Evolutionary conservation across 129 eudicot species (phyloP), one percentile per base, ranked within the genome.

Genomic region (Glebionis coronaria): DNA sequence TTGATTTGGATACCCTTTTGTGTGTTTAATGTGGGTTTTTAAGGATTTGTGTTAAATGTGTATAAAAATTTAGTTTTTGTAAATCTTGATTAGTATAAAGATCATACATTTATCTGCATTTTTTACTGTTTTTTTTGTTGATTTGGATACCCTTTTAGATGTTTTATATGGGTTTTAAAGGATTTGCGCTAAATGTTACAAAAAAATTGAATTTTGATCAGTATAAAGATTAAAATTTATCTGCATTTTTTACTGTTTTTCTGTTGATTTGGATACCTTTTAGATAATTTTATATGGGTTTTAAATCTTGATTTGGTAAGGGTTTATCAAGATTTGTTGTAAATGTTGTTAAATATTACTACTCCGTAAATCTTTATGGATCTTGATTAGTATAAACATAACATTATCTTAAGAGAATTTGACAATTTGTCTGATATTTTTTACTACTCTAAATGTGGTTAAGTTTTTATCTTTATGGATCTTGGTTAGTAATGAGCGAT

Each of bases 31-130:
- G 5, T 31, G 40, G 71, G 71, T 28, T 73, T 12, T 18, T 9
- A 56, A 53, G 53, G 64, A 73, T 73, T 73, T 73, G 47, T 15
- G 40, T 15, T 20, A 55, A 21, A 69, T 56, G 73, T 45, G 42
- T 44, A 15, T 54, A 68, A 68, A 68, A 8, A 31, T 25, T 4
- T 3, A 56, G 1, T 29, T 12, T 25, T 56, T 20, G 5, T 54
- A 51, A 52, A 54, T 68, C 63, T 69, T 44, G 44, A 18, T 31
- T 2, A 31, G 40, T 29, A 27, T 29, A 29, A 29, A 29, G 35
- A 29, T 29, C 5, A 29, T n/a, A 29, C 4, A 29, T 54, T 64
- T 29, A 4, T 18, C 27, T 52, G 1, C 9, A 12, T 16, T 51
- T 15, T 52, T 15, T 52, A 1, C 3, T 47, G 5, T 2, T 1